Evolutionary conservation across 1,284 basidiomycete genomes (phyloP).

Genomic region (Rhodofomes roseus): DNA sequence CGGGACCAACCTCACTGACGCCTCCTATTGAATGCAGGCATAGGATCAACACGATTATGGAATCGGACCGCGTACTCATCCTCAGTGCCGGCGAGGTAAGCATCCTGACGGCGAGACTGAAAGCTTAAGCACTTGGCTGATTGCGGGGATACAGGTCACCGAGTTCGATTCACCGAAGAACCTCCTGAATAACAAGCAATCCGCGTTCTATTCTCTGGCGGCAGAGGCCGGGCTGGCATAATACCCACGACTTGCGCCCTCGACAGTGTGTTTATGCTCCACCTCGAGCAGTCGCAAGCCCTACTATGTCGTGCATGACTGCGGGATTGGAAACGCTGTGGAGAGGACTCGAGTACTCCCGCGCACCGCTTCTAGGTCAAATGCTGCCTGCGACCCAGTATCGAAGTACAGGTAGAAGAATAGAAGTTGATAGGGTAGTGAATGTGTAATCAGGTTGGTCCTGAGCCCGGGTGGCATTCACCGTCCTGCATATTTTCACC

Average conservation of each 20-base stretch:
- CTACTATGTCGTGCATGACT: not conserved
- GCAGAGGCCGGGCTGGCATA: conserved; percentile 49
- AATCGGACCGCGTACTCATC: conserved; percentile 82
- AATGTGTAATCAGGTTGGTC: not conserved
- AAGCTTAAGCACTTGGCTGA: too few relatives aligned
- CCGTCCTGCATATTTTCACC: not conserved
- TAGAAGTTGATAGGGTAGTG: not conserved
- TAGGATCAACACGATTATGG: conserved; percentile 88
- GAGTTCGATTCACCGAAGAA: conserved; percentile 72
- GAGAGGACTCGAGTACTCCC: not conserved
- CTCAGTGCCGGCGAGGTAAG: conserved; percentile 72
- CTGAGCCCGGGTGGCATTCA: not conserved
- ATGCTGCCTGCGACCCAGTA: not conserved
- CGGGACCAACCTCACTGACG: not conserved
- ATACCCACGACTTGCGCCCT: not conserved
- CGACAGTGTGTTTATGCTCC: not conserved
- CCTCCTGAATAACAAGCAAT: conserved; percentile 54
- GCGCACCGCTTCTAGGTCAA: not conserved
- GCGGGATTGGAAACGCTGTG: not conserved
- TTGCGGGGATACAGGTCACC: conserved; percentile 37
- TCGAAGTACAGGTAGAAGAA: not conserved
- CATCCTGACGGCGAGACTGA: not conserved
- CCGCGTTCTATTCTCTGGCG: conserved; percentile 54
- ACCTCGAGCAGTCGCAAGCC: not conserved
- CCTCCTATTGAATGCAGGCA: conserved; percentile 47